Evolutionary conservation across 495 filamentous ascomycete genomes (phyloP).

Genomic region (Aspergillus heteromorphus): DNA sequence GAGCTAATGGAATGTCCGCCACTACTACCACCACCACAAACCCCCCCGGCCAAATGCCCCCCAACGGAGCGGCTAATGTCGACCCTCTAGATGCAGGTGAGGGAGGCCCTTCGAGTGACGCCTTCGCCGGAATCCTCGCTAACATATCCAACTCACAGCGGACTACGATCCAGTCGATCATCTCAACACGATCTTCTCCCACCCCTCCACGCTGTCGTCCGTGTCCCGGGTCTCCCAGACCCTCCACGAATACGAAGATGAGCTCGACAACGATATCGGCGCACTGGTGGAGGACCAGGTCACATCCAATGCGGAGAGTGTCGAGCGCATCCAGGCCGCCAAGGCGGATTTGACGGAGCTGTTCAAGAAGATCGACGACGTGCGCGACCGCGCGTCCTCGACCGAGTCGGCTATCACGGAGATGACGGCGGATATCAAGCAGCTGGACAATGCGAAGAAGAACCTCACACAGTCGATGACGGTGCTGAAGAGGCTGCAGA

Average conservation of each 20-base stretch:
- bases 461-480: slow-evolving; percentile 98
- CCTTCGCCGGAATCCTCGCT: slow-evolving; percentile 7
- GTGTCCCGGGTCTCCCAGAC: slow-evolving; percentile 65
- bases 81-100: slow-evolving; percentile 44
- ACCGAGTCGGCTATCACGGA: slow-evolving; percentile 95
- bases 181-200: slow-evolving; percentile 89
- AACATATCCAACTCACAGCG: slow-evolving; percentile 46
- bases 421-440: slow-evolving; percentile 99
- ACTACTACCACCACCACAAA: slow-evolving; percentile 25
- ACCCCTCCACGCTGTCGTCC: slow-evolving; percentile 79
- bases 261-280: slow-evolving; percentile 74
- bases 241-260: slow-evolving; percentile 74
- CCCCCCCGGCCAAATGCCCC: slow-evolving; percentile 33
- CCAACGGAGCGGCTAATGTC: slow-evolving; percentile 29
- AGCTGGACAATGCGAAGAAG: slow-evolving; percentile 90
- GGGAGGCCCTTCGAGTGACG: background rate
- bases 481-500: slow-evolving; percentile 92
- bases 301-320: slow-evolving; percentile 78
- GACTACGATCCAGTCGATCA: slow-evolving; percentile 93
- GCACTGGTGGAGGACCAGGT: slow-evolving; percentile 74
- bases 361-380: slow-evolving; percentile 93
- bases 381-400: slow-evolving; percentile 81
- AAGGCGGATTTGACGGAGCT: slow-evolving; percentile 84
- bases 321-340: slow-evolving; percentile 82
- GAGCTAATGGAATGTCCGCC: slow-evolving; percentile 39